Conservation (phyloP, 352 stramenopile species). For the Globisporangium paddicum region DNA sequence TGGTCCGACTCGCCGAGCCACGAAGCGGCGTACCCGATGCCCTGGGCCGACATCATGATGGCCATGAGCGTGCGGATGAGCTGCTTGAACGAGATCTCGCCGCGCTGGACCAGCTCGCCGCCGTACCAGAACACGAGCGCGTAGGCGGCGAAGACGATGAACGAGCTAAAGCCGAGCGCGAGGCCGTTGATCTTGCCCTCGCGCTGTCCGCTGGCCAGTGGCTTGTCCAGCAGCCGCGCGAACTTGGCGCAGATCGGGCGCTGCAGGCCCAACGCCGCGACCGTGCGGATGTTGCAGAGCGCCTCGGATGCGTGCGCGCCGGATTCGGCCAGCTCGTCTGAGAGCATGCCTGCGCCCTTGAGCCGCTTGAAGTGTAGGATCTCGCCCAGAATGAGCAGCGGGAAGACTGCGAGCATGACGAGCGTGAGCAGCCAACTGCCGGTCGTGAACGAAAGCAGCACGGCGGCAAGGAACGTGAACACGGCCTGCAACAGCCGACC, state of each 20-base stretch:
- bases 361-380: constrained; percentile 24
- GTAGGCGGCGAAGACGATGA: constrained; percentile 32
- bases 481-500: constrained; percentile 39
- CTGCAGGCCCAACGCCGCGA: constrained; percentile 36
- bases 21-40: constrained; percentile 21
- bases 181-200: constrained; percentile 31
- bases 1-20: constrained; percentile 31
- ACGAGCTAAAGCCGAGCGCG: constrained; percentile 60
- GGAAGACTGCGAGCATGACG: constrained; percentile 15
- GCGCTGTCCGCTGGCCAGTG: constrained; percentile 11
- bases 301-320: constrained; percentile 40
- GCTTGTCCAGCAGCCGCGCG: constrained; percentile 18
- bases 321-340: constrained; percentile 26
- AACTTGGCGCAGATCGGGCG: constrained; percentile 26
- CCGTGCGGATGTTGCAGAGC: constrained; percentile 32
- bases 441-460: constrained; percentile 10
- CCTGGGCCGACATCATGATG: constrained; percentile 45
- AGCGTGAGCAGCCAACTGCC: constrained; percentile 18
- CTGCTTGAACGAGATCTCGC: constrained; percentile 34
- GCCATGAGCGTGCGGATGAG: constrained; percentile 44
- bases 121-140: constrained; percentile 60
- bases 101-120: constrained; percentile 29
- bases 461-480: constrained; percentile 25
- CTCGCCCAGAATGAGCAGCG: constrained; percentile 20
- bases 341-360: constrained; percentile 11